Percentiles rank a stretch among this genome's conserved stretches.
These are phyloP conservation scores for Claviceps maximensis DNA, from an alignment of 2,329 filamentous ascomycete species.

Conservation along the genomic window DNA sequence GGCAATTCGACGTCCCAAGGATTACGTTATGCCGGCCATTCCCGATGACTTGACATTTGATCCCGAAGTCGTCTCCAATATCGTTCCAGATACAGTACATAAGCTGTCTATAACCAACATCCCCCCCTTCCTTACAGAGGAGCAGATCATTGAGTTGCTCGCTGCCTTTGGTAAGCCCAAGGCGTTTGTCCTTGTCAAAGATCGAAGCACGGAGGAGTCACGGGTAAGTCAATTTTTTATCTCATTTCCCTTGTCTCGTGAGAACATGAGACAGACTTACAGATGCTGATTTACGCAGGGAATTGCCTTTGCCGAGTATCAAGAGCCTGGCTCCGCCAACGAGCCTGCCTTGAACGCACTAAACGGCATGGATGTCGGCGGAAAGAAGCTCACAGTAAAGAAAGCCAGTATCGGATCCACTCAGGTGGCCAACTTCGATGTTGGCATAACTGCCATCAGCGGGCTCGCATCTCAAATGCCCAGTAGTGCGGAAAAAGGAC, in stretches of 20 bases:
- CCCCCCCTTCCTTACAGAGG: constrained; percentile 74
- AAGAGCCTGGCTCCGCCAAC: constrained; percentile 56
- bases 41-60: constrained; percentile 61
- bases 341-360: constrained; percentile 80
- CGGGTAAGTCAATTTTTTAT: constrained; percentile 40
- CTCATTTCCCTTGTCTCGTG: not conserved
- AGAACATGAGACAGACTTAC: constrained; percentile 16
- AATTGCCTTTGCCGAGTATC: constrained; percentile 93
- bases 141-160: constrained; percentile 82
- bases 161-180: constrained; percentile 88
- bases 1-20: constrained; percentile 76
- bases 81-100: constrained; percentile 84
- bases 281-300: constrained; percentile 41
- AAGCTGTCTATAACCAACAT: constrained; percentile 92
- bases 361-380: constrained; percentile 86
- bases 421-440: constrained; percentile 84
- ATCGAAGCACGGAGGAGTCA: constrained; percentile 72
- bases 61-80: constrained; percentile 61
- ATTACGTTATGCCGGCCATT: constrained; percentile 84
- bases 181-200: constrained; percentile 81
- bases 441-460: constrained; percentile 95
- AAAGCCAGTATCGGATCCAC: constrained; percentile 88
- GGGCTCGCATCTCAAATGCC: constrained; percentile 88
- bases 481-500: constrained; percentile 62
- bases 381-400: constrained; percentile 69